phyloP scores from a whole-genome alignment of 192 early-diverging fungal genomes.

The Thamnidium elegans region DNA sequence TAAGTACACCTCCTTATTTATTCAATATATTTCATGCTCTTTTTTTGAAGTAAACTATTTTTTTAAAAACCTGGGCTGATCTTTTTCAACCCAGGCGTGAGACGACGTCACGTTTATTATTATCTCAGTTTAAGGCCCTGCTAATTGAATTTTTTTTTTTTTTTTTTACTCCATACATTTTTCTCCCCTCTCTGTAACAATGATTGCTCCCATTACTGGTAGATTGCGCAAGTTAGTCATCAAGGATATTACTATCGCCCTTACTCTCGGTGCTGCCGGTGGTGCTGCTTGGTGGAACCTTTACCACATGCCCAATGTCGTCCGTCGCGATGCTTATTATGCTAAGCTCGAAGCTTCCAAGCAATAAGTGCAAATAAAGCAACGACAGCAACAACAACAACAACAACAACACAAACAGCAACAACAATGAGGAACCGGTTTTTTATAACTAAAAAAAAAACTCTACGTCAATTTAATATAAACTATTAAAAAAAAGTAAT shows the following conservation, averaged over 20 bases:
- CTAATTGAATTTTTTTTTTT: slow-evolving; percentile 2
- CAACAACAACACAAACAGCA: too few relatives aligned
- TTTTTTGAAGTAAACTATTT: too few relatives aligned
- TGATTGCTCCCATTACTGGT: slow-evolving; percentile 51
- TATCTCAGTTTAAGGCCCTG: neutral
- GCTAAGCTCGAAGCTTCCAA: slow-evolving; percentile 42
- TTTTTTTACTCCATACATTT: neutral
- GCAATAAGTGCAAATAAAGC: slow-evolving; percentile 20
- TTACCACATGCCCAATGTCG: slow-evolving; percentile 34
- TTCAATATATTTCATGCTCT: too few relatives aligned
- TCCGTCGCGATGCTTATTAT: slow-evolving; percentile 41
- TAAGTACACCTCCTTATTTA: too few relatives aligned
- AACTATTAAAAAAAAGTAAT: too few relatives aligned
- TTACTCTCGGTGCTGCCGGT: slow-evolving; percentile 40
- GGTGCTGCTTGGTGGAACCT: slow-evolving; percentile 46
- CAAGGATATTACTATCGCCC: slow-evolving; percentile 35
- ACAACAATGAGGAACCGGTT: too few relatives aligned
- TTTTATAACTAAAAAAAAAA: too few relatives aligned
- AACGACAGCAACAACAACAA: too few relatives aligned
- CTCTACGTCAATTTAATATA: too few relatives aligned
- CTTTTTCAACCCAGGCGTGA: too few relatives aligned
- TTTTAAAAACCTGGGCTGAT: too few relatives aligned
- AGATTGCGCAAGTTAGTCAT: slow-evolving; percentile 43
- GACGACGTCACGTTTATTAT: neutral
- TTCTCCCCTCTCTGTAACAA: slow-evolving; percentile 7